Conservation (phyloP, 2,329 filamentous ascomycete species). For the Madurella mycetomatis region DNA sequence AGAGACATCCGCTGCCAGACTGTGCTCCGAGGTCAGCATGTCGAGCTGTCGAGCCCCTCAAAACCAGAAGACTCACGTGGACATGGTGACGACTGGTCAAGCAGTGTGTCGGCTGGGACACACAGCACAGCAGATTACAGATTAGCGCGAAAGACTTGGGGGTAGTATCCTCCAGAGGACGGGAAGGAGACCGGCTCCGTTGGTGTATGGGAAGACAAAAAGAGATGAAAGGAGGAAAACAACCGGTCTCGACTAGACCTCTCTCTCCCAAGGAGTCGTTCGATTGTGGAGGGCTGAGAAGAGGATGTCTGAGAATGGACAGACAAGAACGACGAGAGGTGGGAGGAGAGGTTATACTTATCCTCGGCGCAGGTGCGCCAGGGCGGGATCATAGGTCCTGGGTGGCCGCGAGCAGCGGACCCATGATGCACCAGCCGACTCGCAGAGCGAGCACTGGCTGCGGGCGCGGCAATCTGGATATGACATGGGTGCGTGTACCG, state of each 20-base stretch:
- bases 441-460: conserved; percentile 18
- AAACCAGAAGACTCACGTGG: conserved; percentile 36
- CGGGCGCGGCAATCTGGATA: conserved; percentile 13
- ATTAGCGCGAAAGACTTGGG: conserved; percentile 19
- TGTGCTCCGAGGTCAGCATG: conserved; percentile 29
- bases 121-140: conserved; percentile 25
- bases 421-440: conserved; percentile 25
- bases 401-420: conserved; percentile 24
- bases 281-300: conserved; percentile 18
- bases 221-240: conserved; percentile 19
- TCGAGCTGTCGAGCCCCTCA: neutral
- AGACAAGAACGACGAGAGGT: conserved; percentile 26
- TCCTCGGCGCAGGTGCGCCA: conserved; percentile 25
- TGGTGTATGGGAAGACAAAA: conserved; percentile 18
- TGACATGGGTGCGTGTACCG: conserved; percentile 11
- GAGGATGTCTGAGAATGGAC: conserved; percentile 27
- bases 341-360: conserved; percentile 28
- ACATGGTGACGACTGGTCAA: conserved; percentile 34
- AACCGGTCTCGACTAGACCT: conserved; percentile 21
- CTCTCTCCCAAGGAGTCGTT: conserved; percentile 28
- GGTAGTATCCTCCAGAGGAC: conserved; percentile 14
- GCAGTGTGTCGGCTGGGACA: conserved; percentile 24
- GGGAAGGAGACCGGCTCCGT: conserved; percentile 28
- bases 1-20: conserved; percentile 59
- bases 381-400: conserved; percentile 24